A percentile compares a stretch with the other conserved stretches of the same genome.
phyloP scores from a whole-genome alignment of 768 basidiomycete genomes.

The Austroboletus eburneus region DNA sequence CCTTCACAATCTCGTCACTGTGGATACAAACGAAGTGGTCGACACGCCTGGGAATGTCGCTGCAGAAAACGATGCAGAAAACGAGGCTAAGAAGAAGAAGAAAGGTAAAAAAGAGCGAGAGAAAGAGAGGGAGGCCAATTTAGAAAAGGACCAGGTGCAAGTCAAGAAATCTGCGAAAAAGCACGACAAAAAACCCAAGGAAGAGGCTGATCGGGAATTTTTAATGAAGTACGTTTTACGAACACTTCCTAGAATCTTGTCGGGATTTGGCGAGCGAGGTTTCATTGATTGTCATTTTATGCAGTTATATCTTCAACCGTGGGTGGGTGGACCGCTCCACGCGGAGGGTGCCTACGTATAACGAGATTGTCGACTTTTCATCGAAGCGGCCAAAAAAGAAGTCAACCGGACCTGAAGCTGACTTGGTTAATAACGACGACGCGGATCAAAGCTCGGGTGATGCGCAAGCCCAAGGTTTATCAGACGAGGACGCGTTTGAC shows the following conservation, averaged over 20 bases:
- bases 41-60: slow-evolving; percentile 22
- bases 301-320: slow-evolving; percentile 92
- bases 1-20: slow-evolving; percentile 60
- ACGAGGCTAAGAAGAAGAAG: slow-evolving; percentile 34
- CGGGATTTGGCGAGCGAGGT: not conserved
- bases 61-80: slow-evolving; percentile 24
- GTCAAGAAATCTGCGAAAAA: slow-evolving; percentile 20
- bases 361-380: slow-evolving; percentile 59
- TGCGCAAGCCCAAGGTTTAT: slow-evolving; percentile 31
- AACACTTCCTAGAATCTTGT: not conserved
- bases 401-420: slow-evolving; percentile 8
- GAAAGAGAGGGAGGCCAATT: slow-evolving; percentile 28
- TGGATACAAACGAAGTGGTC: slow-evolving; percentile 31
- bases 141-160: slow-evolving; percentile 16
- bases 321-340: slow-evolving; percentile 90
- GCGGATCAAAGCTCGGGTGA: slow-evolving; percentile 6
- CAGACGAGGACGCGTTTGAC: slow-evolving; percentile 78
- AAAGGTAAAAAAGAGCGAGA: slow-evolving; percentile 30
- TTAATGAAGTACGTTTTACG: slow-evolving; percentile 71
- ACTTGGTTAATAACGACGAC: slow-evolving; percentile 16
- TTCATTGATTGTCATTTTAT: slow-evolving; percentile 1
- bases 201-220: slow-evolving; percentile 80
- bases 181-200: slow-evolving; percentile 37
- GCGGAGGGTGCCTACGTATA: slow-evolving; percentile 77
- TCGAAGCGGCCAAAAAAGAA: slow-evolving; percentile 26